phyloP scores from a whole-genome alignment of 1,139 yeast genomes.

The Geotrichum candidum region DNA sequence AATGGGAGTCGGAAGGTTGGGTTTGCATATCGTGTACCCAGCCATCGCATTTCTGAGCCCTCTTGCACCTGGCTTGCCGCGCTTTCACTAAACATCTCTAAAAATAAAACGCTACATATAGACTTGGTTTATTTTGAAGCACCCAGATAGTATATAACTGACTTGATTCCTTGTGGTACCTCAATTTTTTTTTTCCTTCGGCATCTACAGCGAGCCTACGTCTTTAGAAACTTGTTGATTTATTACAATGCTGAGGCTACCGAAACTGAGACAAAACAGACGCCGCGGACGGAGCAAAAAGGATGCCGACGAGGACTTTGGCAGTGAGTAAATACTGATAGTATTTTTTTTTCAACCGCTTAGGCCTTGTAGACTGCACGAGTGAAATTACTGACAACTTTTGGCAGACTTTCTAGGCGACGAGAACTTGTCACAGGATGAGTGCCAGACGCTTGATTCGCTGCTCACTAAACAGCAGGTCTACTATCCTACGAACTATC shows the following conservation, averaged over 20 bases:
- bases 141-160: no score
- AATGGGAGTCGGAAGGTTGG: no score
- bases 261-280: background rate
- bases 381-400: no score
- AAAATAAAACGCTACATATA: background rate
- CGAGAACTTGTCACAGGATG: constrained; percentile 7
- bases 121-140: background rate
- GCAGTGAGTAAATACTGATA: background rate
- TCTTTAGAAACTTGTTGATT: background rate
- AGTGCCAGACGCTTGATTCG: constrained; percentile 3
- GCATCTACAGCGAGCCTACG: background rate
- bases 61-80: background rate
- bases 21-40: background rate
- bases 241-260: background rate
- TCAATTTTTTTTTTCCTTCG: background rate
- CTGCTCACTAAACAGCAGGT: background rate
- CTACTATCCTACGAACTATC: background rate
- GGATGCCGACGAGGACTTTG: background rate
- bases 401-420: constrained; percentile 9
- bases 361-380: background rate
- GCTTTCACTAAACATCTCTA: no score
- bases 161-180: background rate
- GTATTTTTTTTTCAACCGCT: background rate
- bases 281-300: background rate
- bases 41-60: background rate